phyloP scores from a whole-genome alignment of 148 eudicot species.

The Camellia lanceoleosa region DNA sequence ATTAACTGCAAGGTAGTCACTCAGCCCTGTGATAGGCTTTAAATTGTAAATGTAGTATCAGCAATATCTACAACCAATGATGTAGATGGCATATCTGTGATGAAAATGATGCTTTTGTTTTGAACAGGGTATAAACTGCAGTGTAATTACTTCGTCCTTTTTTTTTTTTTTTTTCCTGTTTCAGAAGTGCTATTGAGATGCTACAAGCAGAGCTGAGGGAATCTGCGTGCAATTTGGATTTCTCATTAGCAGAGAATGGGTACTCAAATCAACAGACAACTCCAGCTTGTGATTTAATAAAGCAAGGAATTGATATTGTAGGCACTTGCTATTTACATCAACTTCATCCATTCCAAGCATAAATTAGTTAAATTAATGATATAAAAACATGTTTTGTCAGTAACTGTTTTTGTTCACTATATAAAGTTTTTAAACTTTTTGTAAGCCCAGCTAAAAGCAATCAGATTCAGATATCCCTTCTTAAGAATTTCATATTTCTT shows the following conservation, averaged over 20 bases:
- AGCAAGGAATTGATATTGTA: conserved; percentile 41
- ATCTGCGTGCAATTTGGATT: conserved; percentile 14
- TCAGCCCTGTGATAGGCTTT: background rate
- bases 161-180: conserved; percentile 7
- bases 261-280: too few relatives aligned
- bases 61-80: background rate
- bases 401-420: background rate
- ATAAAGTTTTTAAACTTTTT: background rate
- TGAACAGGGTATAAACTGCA: background rate
- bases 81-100: background rate
- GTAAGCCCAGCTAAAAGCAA: background rate
- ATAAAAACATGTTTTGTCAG: background rate
- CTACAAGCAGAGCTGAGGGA: conserved; percentile 71
- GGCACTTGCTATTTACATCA: background rate
- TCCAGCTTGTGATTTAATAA: background rate
- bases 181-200: conserved; percentile 88
- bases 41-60: background rate
- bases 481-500: background rate
- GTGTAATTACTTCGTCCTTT: background rate
- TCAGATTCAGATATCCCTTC: background rate
- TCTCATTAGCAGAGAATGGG: conserved; percentile 23
- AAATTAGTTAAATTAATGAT: background rate
- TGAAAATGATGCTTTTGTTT: background rate
- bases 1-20: background rate
- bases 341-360: background rate